Percentiles rank a stretch among this genome's conserved stretches.
These are phyloP conservation scores for Neurospora pannonica DNA, from an alignment of 495 filamentous ascomycete genomes.

Conservation along the genomic window DNA sequence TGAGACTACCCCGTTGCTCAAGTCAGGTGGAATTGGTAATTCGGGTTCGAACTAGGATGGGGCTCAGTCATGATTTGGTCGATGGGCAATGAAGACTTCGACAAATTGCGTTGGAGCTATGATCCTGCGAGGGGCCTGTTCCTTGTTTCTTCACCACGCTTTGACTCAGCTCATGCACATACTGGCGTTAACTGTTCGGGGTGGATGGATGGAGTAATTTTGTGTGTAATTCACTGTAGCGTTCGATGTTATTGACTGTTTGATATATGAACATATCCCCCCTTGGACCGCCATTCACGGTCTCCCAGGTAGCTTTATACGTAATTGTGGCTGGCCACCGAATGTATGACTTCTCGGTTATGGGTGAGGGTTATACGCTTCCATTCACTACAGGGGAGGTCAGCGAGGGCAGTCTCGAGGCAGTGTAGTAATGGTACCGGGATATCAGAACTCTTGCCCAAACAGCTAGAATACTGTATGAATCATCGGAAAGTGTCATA, in stretches of 20 bases:
- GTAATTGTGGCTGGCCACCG: background rate
- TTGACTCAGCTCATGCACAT: background rate
- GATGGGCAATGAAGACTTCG: background rate
- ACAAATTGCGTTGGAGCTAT: background rate
- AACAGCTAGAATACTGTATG: background rate
- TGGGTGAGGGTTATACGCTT: background rate
- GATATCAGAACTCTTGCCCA: background rate
- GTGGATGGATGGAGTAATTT: background rate
- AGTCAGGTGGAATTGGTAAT: slow-evolving; percentile 26
- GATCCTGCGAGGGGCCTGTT: background rate
- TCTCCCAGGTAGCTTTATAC: background rate
- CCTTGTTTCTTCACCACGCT: background rate
- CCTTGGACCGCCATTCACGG: background rate
- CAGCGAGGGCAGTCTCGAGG: background rate
- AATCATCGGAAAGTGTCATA: background rate
- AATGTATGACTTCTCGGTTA: background rate
- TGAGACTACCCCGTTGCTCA: slow-evolving; percentile 35
- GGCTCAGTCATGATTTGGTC: background rate
- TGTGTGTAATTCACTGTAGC: background rate
- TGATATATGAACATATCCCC: background rate
- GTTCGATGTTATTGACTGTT: background rate
- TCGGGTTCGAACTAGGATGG: slow-evolving; percentile 16
- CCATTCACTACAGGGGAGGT: background rate
- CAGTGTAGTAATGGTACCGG: too few relatives aligned
- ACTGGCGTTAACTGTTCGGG: background rate